These are phyloP conservation scores for Hysterium pulicare DNA, from an alignment of 2,329 filamentous ascomycete species.

Conservation along the genomic window DNA sequence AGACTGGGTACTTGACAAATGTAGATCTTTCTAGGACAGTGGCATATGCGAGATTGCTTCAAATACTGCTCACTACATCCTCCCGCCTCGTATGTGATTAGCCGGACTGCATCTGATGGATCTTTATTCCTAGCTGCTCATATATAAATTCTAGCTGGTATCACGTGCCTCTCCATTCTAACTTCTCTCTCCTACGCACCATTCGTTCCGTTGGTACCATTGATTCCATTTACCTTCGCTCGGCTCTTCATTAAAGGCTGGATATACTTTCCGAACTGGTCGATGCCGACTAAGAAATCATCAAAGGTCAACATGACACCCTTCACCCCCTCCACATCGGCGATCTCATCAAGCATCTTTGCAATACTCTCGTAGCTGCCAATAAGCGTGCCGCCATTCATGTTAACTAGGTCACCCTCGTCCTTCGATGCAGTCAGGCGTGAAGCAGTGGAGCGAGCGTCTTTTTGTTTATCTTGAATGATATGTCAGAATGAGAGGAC, in stretches of 20 bases:
- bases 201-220: too few relatives aligned
- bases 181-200: too few relatives aligned
- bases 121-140: too few relatives aligned
- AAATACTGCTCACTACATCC: too few relatives aligned
- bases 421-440: background rate
- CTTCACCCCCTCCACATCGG: slow-evolving; percentile 28
- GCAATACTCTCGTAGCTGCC: slow-evolving; percentile 25
- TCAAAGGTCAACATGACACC: slow-evolving; percentile 35
- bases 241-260: slow-evolving; percentile 36
- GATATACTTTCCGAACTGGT: slow-evolving; percentile 31
- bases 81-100: too few relatives aligned
- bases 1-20: too few relatives aligned
- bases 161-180: too few relatives aligned
- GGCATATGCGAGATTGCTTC: too few relatives aligned
- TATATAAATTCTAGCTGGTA: too few relatives aligned
- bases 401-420: background rate
- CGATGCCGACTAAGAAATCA: slow-evolving; percentile 28
- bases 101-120: too few relatives aligned
- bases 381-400: background rate
- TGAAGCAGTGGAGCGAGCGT: slow-evolving; percentile 21
- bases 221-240: background rate
- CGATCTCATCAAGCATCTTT: slow-evolving; percentile 30
- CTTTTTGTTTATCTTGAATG: slow-evolving; percentile 32
- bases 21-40: too few relatives aligned
- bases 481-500: slow-evolving; percentile 25